Evolutionary conservation across 805 yeast genomes (phyloP).

Genomic region (Vanderwaltozyma polyspora): DNA sequence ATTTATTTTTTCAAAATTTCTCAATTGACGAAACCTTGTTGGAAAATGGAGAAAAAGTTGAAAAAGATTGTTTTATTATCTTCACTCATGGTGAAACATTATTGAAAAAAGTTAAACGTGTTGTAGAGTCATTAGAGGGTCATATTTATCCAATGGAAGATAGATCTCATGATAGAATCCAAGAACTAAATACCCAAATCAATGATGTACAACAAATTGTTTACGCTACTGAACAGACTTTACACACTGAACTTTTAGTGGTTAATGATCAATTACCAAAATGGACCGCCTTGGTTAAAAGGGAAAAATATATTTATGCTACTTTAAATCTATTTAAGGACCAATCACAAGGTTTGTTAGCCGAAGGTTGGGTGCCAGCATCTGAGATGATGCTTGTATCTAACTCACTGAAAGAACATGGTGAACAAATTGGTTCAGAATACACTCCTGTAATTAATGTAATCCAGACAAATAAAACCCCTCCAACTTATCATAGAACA

Average conservation of each 20-base stretch:
- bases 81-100: conserved; percentile 84
- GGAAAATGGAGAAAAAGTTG: conserved; percentile 45
- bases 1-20: conserved; percentile 62
- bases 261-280: conserved; percentile 62
- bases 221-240: conserved; percentile 53
- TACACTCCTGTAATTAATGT: conserved; percentile 47
- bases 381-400: conserved; percentile 61
- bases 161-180: conserved; percentile 28
- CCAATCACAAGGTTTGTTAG: conserved; percentile 74
- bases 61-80: conserved; percentile 74
- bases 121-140: conserved; percentile 86
- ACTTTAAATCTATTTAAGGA: conserved; percentile 71
- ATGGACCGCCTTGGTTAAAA: conserved; percentile 59
- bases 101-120: conserved; percentile 59
- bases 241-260: conserved; percentile 66
- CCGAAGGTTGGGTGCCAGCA: conserved; percentile 95
- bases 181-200: conserved; percentile 36
- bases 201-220: conserved; percentile 50
- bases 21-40: conserved; percentile 61
- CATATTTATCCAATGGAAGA: conserved; percentile 39
- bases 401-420: conserved; percentile 44
- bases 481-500: conserved; percentile 92
- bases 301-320: conserved; percentile 76
- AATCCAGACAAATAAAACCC: conserved; percentile 69
- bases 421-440: conserved; percentile 25